Percentiles rank a stretch among this genome's conserved stretches.
Evolutionary conservation across 2,329 filamentous ascomycete genomes (phyloP).

Genomic region (Claviceps lovelessii): DNA sequence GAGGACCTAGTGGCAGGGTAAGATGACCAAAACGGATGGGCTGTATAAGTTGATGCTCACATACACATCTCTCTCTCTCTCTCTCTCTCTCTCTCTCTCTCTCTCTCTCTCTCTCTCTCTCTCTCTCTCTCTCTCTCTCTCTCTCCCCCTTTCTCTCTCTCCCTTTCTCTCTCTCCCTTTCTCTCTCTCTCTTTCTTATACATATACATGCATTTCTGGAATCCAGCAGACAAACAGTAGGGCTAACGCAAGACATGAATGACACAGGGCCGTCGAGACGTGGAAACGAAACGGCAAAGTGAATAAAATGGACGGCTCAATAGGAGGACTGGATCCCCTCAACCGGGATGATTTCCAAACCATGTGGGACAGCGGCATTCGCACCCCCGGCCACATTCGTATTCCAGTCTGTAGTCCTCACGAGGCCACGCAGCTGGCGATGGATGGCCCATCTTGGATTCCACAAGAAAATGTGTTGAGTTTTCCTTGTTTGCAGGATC

Average conservation of each 20-base stretch:
- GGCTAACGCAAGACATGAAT: background rate
- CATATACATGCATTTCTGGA: background rate
- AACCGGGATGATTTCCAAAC: background rate
- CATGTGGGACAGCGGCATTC: background rate
- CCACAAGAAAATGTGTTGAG: background rate
- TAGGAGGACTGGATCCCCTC: background rate
- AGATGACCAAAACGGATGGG: background rate
- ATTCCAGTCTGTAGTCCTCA: background rate
- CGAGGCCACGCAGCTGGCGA: background rate
- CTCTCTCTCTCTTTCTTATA: too few species aligned
- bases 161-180: too few species aligned
- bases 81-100: too few species aligned
- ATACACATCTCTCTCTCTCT: too few species aligned
- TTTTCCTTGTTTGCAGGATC: background rate
- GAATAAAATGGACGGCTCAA: background rate
- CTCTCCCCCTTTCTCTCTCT: too few species aligned
- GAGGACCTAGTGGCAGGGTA: conserved; percentile 1
- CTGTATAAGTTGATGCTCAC: too few species aligned
- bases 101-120: too few species aligned
- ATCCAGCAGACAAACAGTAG: background rate
- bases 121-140: too few species aligned
- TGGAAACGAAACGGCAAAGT: background rate
- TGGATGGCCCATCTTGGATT: background rate
- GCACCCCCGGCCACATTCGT: background rate
- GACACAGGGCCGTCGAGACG: background rate